Conservation (phyloP, 345 rosid species). For the Linum lewisii region DNA sequence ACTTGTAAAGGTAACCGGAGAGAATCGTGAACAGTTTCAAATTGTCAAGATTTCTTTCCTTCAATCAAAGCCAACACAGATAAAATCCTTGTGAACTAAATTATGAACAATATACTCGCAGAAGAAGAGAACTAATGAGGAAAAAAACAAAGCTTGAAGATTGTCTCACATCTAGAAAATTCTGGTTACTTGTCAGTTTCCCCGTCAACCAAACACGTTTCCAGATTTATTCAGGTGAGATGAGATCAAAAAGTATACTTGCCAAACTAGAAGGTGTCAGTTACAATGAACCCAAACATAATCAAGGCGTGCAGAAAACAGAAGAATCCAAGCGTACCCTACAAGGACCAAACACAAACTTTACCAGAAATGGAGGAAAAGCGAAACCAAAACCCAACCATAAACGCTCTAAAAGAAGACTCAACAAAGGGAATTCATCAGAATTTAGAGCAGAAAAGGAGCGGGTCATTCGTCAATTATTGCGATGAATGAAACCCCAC, state of each 20-base stretch:
- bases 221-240: not conserved
- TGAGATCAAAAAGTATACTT: not conserved
- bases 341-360: not conserved
- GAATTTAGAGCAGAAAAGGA: not conserved
- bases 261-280: not conserved
- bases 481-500: not conserved
- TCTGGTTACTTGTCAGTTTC: not conserved
- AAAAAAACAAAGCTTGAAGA: not conserved
- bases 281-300: slow-evolving; percentile 1
- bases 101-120: not conserved
- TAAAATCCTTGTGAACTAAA: not conserved
- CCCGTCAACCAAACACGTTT: not conserved
- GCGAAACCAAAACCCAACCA: not conserved
- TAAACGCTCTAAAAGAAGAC: not conserved
- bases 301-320: not conserved
- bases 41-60: not conserved
- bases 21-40: not conserved
- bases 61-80: not conserved
- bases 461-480: not conserved
- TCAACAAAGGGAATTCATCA: not conserved
- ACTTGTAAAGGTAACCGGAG: not conserved
- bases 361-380: not conserved
- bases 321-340: not conserved
- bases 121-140: not conserved
- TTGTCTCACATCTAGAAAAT: not conserved